phyloP scores from a whole-genome alignment of 2,329 filamentous ascomycete species.

The Sphaerulina musiva region DNA sequence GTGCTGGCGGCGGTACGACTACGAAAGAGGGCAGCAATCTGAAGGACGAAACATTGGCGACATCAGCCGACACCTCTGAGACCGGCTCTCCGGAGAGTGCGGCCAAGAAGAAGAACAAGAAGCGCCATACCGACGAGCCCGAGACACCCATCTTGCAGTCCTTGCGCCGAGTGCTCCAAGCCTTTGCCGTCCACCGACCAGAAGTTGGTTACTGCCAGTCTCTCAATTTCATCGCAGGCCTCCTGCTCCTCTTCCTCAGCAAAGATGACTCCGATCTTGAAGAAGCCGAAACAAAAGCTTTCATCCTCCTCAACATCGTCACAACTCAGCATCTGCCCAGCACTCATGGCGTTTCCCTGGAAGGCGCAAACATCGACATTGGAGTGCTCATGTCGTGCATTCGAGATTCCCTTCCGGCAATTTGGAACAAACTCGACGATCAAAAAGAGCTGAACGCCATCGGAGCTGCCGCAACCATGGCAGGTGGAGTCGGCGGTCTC shows the following conservation, averaged over 20 bases:
- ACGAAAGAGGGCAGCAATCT: slow-evolving; percentile 13
- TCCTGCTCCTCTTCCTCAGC: slow-evolving; percentile 75
- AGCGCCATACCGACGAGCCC: slow-evolving; percentile 37
- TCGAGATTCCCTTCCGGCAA: slow-evolving; percentile 69
- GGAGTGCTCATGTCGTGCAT: slow-evolving; percentile 86
- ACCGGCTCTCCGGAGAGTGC: slow-evolving; percentile 3
- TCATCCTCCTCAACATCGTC: slow-evolving; percentile 89
- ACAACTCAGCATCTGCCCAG: slow-evolving; percentile 82
- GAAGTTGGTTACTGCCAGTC: slow-evolving; percentile 93
- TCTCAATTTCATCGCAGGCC: slow-evolving; percentile 86
- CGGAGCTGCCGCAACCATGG: slow-evolving; percentile 37
- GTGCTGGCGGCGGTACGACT: slow-evolving; percentile 25
- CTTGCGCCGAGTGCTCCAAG: slow-evolving; percentile 76
- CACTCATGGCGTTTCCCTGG: slow-evolving; percentile 83
- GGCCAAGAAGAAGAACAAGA: slow-evolving; percentile 13
- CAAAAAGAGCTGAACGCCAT: slow-evolving; percentile 47
- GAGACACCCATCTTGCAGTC: slow-evolving; percentile 76
- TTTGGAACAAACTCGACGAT: slow-evolving; percentile 86
- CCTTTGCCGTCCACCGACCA: slow-evolving; percentile 86
- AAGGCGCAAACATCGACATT: slow-evolving; percentile 88
- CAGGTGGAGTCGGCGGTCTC: slow-evolving; percentile 36
- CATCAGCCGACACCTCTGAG: slow-evolving; percentile 1
- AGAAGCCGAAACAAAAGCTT: slow-evolving; percentile 78
- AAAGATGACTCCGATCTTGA: slow-evolving; percentile 38
- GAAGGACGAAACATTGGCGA: slow-evolving; percentile 3